A percentile compares a stretch with the other conserved stretches of the same genome.
phyloP scores from a whole-genome alignment of 2,329 filamentous ascomycete species.

The Fusarium circinatum region DNA sequence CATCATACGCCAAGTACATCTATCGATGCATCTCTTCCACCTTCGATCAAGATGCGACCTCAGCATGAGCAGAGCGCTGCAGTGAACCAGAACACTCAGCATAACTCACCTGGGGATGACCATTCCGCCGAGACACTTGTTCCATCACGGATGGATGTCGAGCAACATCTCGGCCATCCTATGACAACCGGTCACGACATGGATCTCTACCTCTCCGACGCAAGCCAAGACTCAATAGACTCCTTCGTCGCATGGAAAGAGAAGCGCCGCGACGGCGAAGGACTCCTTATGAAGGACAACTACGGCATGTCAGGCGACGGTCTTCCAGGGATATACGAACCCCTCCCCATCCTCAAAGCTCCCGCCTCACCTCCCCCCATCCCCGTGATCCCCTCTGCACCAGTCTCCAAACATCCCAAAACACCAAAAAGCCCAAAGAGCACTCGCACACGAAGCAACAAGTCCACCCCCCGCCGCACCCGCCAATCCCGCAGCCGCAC shows the following conservation, averaged over 20 bases:
- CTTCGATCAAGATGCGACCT: conserved; percentile 41
- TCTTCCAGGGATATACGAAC: conserved; percentile 46
- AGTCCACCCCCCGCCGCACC: conserved; percentile 9
- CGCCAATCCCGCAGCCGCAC: conserved; percentile 9
- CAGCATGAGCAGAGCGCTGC: conserved; percentile 18
- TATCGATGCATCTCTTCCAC: conserved; percentile 48
- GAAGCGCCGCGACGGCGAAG: conserved; percentile 34
- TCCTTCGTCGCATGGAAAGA: conserved; percentile 39
- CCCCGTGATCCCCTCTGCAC: not conserved
- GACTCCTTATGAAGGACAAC: conserved; percentile 42
- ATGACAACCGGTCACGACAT: not conserved
- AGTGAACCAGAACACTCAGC: conserved; percentile 3
- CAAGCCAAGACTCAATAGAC: conserved; percentile 46
- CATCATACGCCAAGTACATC: conserved; percentile 60
- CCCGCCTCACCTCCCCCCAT: conserved; percentile 7
- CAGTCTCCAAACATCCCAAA: conserved; percentile 2
- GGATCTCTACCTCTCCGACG: conserved; percentile 32
- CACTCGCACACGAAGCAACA: conserved; percentile 18
- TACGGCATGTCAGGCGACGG: conserved; percentile 39
- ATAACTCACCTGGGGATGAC: conserved; percentile 31
- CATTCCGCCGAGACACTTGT: conserved; percentile 28
- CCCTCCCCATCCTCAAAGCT: conserved; percentile 17
- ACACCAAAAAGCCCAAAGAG: conserved; percentile 29
- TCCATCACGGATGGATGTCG: conserved; percentile 10
- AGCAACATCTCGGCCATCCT: conserved; percentile 11